These are phyloP conservation scores for Ustanciosporium gigantosporum DNA, from an alignment of 1,284 basidiomycete species.

Conservation along the genomic window DNA sequence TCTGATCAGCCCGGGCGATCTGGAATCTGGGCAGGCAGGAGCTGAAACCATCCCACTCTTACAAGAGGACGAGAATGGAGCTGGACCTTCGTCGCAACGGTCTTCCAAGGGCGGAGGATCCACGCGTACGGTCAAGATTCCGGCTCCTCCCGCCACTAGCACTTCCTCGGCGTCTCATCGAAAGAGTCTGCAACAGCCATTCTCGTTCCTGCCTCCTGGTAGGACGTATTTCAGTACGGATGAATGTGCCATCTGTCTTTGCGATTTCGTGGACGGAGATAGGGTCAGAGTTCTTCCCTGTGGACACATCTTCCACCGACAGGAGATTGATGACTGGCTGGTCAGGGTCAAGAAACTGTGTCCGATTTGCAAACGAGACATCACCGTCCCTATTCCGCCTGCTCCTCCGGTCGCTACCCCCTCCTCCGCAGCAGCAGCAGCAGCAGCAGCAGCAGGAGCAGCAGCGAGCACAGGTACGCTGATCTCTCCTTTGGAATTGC, in stretches of 20 bases:
- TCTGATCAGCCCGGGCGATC: constrained; percentile 3
- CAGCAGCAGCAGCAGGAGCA: not conserved
- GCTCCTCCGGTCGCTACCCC: constrained; percentile 13
- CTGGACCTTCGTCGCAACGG: constrained; percentile 34
- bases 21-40: constrained; percentile 15
- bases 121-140: constrained; percentile 6
- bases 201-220: constrained; percentile 44
- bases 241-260: constrained; percentile 58
- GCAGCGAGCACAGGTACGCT: too few species aligned
- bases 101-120: constrained; percentile 1
- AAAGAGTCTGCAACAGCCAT: constrained; percentile 9
- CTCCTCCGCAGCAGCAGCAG: constrained; percentile 1
- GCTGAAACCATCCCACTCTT: constrained; percentile 28
- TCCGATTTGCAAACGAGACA: constrained; percentile 60
- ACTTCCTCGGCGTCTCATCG: too few species aligned
- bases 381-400: constrained; percentile 44
- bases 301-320: constrained; percentile 57
- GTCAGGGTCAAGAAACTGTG: constrained; percentile 55
- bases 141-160: not conserved
- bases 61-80: constrained; percentile 32
- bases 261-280: constrained; percentile 57
- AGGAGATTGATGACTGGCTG: constrained; percentile 59
- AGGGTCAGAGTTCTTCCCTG: constrained; percentile 56
- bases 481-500: too few species aligned
- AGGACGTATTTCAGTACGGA: constrained; percentile 51